Percentiles rank a stretch among this genome's conserved stretches.
Conservation (phyloP, 2,329 filamentous ascomycete species). For the Teratosphaeriaceae sp. region DNA sequence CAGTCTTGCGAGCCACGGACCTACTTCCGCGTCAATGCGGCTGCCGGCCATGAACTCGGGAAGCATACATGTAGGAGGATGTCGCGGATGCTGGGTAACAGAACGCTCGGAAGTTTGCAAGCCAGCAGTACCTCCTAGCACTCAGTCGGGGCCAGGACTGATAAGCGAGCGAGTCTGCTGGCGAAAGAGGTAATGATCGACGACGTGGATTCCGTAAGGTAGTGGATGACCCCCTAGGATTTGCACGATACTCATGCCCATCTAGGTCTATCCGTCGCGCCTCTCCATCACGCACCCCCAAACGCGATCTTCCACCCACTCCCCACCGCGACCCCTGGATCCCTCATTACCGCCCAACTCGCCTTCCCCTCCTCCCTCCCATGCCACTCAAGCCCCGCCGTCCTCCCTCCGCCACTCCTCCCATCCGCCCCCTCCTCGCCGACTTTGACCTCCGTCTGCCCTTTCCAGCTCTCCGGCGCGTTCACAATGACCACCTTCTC, state of each 20-base stretch:
- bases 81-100: too few relatives aligned
- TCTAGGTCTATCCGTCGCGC: neutral
- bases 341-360: conserved; percentile 56
- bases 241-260: neutral
- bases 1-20: too few relatives aligned
- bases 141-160: too few relatives aligned
- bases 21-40: too few relatives aligned
- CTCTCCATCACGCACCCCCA: conserved; percentile 7
- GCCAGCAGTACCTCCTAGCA: too few relatives aligned
- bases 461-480: conserved; percentile 65
- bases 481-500: conserved; percentile 82
- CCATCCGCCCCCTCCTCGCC: conserved; percentile 47
- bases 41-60: too few relatives aligned
- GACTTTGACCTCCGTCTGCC: conserved; percentile 55
- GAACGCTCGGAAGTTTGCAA: too few relatives aligned
- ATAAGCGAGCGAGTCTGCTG: too few relatives aligned
- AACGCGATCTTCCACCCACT: conserved; percentile 60
- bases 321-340: conserved; percentile 56
- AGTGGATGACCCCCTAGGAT: too few relatives aligned
- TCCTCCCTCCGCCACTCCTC: conserved; percentile 33
- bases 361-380: conserved; percentile 48
- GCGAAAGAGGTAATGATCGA: too few relatives aligned
- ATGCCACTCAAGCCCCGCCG: conserved; percentile 56
- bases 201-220: too few relatives aligned
- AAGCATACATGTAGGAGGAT: too few relatives aligned